These are phyloP conservation scores for Trichothecium sympodiale DNA, from an alignment of 2,329 filamentous ascomycete species.

Conservation along the genomic window DNA sequence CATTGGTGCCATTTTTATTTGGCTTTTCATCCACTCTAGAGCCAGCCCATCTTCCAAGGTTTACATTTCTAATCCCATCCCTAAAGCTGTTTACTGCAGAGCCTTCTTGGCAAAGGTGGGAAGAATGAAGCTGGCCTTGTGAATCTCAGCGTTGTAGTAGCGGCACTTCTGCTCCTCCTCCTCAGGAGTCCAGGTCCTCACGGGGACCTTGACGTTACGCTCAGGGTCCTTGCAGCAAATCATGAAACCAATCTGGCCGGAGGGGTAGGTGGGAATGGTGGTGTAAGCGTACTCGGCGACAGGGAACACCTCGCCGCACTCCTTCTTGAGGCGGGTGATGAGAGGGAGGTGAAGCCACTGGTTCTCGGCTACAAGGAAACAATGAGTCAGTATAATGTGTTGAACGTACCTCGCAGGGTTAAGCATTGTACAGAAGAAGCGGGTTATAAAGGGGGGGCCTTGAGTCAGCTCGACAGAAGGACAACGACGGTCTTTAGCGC, in stretches of 20 bases:
- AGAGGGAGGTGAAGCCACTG: constrained; percentile 96
- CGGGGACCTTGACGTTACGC: constrained; percentile 72
- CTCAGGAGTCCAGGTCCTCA: constrained; percentile 70
- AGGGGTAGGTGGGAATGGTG: constrained; percentile 97
- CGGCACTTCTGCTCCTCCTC: constrained; percentile 88
- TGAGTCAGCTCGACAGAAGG: constrained; percentile 3
- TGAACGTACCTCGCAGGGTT: neutral
- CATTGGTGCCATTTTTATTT: constrained; percentile 2
- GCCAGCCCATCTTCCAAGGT: neutral
- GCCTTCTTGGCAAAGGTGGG: constrained; percentile 86
- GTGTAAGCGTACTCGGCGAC: constrained; percentile 98
- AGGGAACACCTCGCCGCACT: constrained; percentile 94
- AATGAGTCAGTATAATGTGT: too few species aligned
- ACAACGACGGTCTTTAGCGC: constrained; percentile 7
- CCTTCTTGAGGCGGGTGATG: constrained; percentile 91
- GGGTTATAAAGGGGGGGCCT: constrained; percentile 7
- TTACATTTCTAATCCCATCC: neutral
- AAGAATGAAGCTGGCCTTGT: constrained; percentile 87
- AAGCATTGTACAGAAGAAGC: constrained; percentile 5
- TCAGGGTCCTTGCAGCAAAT: constrained; percentile 92
- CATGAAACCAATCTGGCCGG: constrained; percentile 99
- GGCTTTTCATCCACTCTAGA: neutral
- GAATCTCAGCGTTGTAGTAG: constrained; percentile 97
- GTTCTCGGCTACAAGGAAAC: constrained; percentile 67
- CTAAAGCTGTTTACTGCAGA: constrained; percentile 33